Percentiles rank a stretch among this genome's conserved stretches.
Conservation (phyloP, 768 basidiomycete species). For the Naganishia vaughanmartiniae region DNA sequence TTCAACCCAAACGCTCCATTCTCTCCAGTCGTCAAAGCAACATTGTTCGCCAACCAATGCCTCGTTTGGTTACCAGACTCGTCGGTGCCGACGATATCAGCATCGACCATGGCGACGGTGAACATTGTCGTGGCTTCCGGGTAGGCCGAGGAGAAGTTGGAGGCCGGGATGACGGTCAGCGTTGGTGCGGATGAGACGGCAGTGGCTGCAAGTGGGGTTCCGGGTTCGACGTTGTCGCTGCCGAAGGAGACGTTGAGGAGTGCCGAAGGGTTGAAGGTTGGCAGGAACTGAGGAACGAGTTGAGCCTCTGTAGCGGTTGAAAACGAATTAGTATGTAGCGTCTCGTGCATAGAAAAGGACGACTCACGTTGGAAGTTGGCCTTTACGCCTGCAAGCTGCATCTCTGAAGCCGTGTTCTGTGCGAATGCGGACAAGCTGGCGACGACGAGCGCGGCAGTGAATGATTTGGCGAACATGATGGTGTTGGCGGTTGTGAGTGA, state of each 20-base stretch:
- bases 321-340: constrained; percentile 47
- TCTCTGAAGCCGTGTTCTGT: constrained; percentile 47
- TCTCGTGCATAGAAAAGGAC: constrained; percentile 6
- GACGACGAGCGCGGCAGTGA: constrained; percentile 24
- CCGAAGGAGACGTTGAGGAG: constrained; percentile 61
- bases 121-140: constrained; percentile 50
- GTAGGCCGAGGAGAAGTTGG: constrained; percentile 55
- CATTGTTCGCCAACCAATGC: constrained; percentile 78
- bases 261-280: constrained; percentile 64
- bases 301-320: constrained; percentile 39
- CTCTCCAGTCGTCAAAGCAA: constrained; percentile 37
- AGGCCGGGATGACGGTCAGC: constrained; percentile 59
- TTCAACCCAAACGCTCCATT: constrained; percentile 18
- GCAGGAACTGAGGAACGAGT: constrained; percentile 64
- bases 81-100: constrained; percentile 65
- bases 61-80: constrained; percentile 57
- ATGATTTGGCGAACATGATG: constrained; percentile 31
- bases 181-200: constrained; percentile 54
- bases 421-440: constrained; percentile 20
- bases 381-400: constrained; percentile 62
- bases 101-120: constrained; percentile 74
- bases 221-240: constrained; percentile 4
- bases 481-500: not conserved
- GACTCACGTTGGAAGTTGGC: constrained; percentile 62
- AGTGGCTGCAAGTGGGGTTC: constrained; percentile 12